Conservation (phyloP, 1,139 yeast species). For the Tardiomyces blankii region DNA sequence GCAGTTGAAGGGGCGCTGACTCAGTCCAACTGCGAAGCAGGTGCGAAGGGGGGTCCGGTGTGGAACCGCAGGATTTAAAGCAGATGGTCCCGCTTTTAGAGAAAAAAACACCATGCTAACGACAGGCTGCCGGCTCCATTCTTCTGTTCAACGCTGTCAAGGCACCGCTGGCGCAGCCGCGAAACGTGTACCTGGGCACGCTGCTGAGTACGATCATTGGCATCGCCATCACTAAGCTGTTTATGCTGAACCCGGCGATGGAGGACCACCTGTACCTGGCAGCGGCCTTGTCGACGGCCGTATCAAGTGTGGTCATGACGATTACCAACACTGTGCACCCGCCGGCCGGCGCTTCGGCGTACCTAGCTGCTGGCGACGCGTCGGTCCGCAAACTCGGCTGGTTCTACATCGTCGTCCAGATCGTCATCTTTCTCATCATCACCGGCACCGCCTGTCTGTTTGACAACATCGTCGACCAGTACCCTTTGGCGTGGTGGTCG, state of each 20-base stretch:
- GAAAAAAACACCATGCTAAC: too few relatives aligned
- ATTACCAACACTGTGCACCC: conserved; percentile 54
- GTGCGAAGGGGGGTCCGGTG: too few relatives aligned
- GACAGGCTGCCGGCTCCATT: conserved; percentile 50
- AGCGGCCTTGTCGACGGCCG: conserved; percentile 50
- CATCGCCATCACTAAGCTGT: conserved; percentile 44
- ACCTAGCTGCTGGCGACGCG: conserved; percentile 44
- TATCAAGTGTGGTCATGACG: conserved; percentile 48
- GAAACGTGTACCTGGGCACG: conserved; percentile 49
- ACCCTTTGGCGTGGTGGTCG: conserved; percentile 60
- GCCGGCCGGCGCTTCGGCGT: conserved; percentile 66
- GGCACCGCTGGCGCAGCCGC: conserved; percentile 58
- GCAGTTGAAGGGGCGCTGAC: too few relatives aligned
- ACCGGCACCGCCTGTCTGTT: conserved; percentile 42
- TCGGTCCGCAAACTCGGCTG: conserved; percentile 44
- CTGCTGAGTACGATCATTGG: conserved; percentile 45
- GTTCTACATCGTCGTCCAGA: conserved; percentile 55
- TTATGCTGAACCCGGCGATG: conserved; percentile 22
- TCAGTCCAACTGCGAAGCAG: too few relatives aligned
- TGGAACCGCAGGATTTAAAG: too few relatives aligned
- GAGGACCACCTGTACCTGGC: conserved; percentile 44
- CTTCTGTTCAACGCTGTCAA: conserved; percentile 45
- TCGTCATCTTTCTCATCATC: conserved; percentile 41
- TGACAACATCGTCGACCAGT: conserved; percentile 43
- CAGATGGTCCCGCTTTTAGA: too few relatives aligned